phyloP scores from a whole-genome alignment of 78 protist species.

The Protostelium mycophagum region DNA sequence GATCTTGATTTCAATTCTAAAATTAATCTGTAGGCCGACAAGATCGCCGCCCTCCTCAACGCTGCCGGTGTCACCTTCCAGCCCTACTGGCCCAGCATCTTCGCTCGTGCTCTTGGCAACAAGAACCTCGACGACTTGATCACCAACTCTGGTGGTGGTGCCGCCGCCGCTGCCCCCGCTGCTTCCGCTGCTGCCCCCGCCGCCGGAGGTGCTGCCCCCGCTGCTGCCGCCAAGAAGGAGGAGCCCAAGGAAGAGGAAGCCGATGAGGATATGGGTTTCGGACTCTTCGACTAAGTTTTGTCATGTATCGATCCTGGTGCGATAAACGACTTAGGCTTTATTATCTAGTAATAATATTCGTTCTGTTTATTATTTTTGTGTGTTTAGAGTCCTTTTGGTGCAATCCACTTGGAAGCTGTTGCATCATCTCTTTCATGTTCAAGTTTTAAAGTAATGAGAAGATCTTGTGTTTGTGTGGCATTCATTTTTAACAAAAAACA shows the following conservation, averaged over 20 bases:
- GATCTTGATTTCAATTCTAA: background rate
- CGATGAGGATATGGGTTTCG: constrained; percentile 54
- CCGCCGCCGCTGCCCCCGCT: constrained; percentile 63
- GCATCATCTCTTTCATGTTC: no score
- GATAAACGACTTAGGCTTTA: no score
- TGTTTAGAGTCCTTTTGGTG: no score
- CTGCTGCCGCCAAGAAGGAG: constrained; percentile 32
- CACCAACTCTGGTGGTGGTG: constrained; percentile 49
- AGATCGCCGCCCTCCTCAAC: constrained; percentile 59
- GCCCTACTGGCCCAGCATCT: constrained; percentile 71
- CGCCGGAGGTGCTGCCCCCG: constrained; percentile 51
- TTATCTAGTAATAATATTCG: no score
- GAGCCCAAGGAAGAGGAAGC: constrained; percentile 51
- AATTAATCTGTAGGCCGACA: constrained; percentile 32
- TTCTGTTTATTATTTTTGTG: no score
- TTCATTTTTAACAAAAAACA: no score
- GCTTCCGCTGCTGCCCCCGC: constrained; percentile 70
- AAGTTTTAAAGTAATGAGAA: no score
- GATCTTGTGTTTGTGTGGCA: no score
- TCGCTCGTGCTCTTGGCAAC: constrained; percentile 54
- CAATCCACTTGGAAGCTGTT: no score
- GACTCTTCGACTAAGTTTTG: constrained; percentile 65
- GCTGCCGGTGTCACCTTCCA: constrained; percentile 59
- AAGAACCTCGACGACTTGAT: constrained; percentile 50
- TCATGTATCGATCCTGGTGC: no score